A percentile compares a stretch with the other conserved stretches of the same genome.
Evolutionary conservation across 2,329 filamentous ascomycete genomes (phyloP).

Genomic region (Lecanicillium sp.): DNA sequence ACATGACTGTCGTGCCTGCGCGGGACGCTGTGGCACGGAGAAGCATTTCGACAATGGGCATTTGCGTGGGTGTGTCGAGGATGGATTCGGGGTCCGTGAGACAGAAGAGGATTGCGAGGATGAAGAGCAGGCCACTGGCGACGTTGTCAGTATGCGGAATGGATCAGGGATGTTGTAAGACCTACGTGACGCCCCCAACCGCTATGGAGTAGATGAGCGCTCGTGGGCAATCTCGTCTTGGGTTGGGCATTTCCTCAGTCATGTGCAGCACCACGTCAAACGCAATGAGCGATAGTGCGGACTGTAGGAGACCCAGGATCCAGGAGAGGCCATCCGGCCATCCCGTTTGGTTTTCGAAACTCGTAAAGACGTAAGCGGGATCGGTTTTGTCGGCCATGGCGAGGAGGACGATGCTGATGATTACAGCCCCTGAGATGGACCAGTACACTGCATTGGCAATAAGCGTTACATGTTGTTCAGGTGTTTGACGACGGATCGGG

Average conservation of each 20-base stretch:
- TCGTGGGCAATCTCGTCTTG: conserved; percentile 29
- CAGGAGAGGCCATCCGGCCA: conserved; percentile 39
- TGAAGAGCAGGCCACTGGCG: conserved; percentile 26
- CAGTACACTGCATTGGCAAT: conserved; percentile 23
- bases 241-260: conserved; percentile 38
- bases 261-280: conserved; percentile 39
- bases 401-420: conserved; percentile 35
- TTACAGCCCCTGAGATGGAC: conserved; percentile 32
- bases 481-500: not conserved
- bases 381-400: conserved; percentile 34
- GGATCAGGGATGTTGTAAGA: too few species aligned
- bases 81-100: conserved; percentile 28
- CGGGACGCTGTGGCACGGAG: conserved; percentile 32
- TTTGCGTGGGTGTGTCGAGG: conserved; percentile 28
- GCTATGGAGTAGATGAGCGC: conserved; percentile 35
- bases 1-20: conserved; percentile 30
- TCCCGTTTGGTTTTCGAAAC: conserved; percentile 36
- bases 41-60: conserved; percentile 38
- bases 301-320: conserved; percentile 38
- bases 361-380: conserved; percentile 33
- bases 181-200: conserved; percentile 34
- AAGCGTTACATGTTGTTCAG: not conserved
- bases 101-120: conserved; percentile 34
- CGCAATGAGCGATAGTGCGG: conserved; percentile 25
- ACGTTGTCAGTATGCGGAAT: not conserved